These are phyloP conservation scores for Triangularia setosa DNA, from an alignment of 2,329 filamentous ascomycete species.

Conservation along the genomic window DNA sequence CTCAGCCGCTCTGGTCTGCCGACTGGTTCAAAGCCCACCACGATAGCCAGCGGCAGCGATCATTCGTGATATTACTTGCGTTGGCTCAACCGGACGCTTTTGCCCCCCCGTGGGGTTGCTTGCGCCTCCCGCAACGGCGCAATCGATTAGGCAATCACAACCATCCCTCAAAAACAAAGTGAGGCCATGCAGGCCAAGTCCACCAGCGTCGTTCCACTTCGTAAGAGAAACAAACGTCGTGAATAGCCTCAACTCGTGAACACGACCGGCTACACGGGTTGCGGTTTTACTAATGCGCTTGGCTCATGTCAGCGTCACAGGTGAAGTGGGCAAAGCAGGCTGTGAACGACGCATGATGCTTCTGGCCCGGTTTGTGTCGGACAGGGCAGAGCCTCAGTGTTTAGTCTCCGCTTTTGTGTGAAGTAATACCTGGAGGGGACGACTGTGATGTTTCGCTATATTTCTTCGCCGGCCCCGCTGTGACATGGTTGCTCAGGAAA, in stretches of 20 bases:
- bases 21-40: conserved; percentile 19
- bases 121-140: neutral
- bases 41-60: conserved; percentile 14
- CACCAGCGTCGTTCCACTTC: neutral
- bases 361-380: neutral
- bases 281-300: neutral
- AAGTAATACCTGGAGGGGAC: neutral
- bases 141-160: conserved; percentile 3
- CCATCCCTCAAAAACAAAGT: conserved; percentile 9
- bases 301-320: neutral
- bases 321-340: neutral
- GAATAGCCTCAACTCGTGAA: conserved; percentile 13
- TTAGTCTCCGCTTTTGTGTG: neutral
- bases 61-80: conserved; percentile 11
- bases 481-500: neutral
- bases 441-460: neutral
- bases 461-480: neutral
- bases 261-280: neutral
- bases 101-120: conserved; percentile 2
- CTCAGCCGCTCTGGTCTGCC: conserved; percentile 11
- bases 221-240: neutral
- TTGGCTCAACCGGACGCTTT: neutral
- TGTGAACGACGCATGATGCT: neutral
- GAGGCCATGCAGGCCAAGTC: conserved; percentile 11
- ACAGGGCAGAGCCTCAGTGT: neutral